These are phyloP conservation scores for Talaromyces sp. DNA, from an alignment of 2,329 filamentous ascomycete genomes.

Conservation along the genomic window DNA sequence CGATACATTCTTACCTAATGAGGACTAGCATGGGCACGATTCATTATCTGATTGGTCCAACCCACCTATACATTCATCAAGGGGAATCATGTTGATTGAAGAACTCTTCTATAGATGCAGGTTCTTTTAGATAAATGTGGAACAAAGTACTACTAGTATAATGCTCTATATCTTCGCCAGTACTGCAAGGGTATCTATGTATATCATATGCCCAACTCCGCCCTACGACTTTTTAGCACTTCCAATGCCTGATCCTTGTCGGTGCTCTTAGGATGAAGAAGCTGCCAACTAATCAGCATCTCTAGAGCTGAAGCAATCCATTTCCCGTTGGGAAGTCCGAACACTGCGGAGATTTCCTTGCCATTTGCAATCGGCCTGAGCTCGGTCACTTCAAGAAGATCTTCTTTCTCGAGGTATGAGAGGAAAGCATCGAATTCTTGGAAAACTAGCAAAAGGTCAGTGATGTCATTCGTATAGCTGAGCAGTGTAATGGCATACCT, in stretches of 20 bases:
- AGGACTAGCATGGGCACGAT: background rate
- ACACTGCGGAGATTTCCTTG: slow-evolving; percentile 64
- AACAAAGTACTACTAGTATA: background rate
- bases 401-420: slow-evolving; percentile 49
- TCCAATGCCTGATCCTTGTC: slow-evolving; percentile 61
- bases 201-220: slow-evolving; percentile 48
- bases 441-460: slow-evolving; percentile 38
- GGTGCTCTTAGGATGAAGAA: slow-evolving; percentile 68
- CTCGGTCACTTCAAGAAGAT: slow-evolving; percentile 53
- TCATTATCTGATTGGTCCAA: background rate
- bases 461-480: slow-evolving; percentile 12
- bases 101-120: background rate
- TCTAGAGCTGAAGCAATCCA: slow-evolving; percentile 83
- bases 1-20: background rate
- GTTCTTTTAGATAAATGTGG: background rate
- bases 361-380: slow-evolving; percentile 71
- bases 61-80: background rate
- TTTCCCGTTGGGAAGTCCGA: slow-evolving; percentile 65
- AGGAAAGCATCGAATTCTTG: slow-evolving; percentile 56
- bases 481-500: slow-evolving; percentile 31
- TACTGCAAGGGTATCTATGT: slow-evolving; percentile 4
- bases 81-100: background rate
- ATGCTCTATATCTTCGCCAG: background rate
- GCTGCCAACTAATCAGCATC: slow-evolving; percentile 81
- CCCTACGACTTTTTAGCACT: slow-evolving; percentile 54